Conservation (phyloP, 768 basidiomycete genomes). For the Collybiopsis luxurians region DNA sequence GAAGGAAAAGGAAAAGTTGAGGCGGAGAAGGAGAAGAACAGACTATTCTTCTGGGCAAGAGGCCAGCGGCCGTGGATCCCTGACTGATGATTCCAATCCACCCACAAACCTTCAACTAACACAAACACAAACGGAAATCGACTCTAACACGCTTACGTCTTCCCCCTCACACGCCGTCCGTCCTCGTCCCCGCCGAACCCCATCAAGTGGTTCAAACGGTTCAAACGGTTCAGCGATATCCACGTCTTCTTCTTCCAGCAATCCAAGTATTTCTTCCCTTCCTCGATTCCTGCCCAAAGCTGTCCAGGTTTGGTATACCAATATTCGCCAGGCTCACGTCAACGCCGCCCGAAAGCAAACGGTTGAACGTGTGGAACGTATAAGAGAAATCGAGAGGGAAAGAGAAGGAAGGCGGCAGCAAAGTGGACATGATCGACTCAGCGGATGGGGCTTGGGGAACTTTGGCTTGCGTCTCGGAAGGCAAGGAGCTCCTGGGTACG, state of each 20-base stretch:
- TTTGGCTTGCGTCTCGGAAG: constrained; percentile 44
- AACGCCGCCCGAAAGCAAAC: constrained; percentile 71
- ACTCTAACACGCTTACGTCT: constrained; percentile 8
- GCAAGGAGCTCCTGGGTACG: constrained; percentile 13
- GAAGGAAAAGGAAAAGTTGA: constrained; percentile 16
- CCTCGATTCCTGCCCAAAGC: constrained; percentile 37
- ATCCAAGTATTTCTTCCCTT: constrained; percentile 21
- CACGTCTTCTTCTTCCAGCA: constrained; percentile 14
- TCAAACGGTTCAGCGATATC: constrained; percentile 2
- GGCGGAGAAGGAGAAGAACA: background rate
- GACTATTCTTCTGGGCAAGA: background rate
- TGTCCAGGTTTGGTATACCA: constrained; percentile 53
- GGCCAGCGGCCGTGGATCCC: background rate
- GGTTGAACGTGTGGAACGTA: constrained; percentile 60
- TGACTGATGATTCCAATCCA: background rate
- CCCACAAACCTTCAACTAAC: background rate
- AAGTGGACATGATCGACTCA: constrained; percentile 24
- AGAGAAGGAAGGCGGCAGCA: background rate
- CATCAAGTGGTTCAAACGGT: background rate
- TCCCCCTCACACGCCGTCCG: constrained; percentile 1
- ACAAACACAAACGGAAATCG: no score
- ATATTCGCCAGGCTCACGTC: constrained; percentile 67
- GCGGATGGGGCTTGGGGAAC: constrained; percentile 75
- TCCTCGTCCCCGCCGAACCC: constrained; percentile 12
- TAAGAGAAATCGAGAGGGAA: constrained; percentile 55